These are phyloP conservation scores for Trichoderma brevicompactum DNA, from an alignment of 2,329 filamentous ascomycete genomes.

Conservation along the genomic window DNA sequence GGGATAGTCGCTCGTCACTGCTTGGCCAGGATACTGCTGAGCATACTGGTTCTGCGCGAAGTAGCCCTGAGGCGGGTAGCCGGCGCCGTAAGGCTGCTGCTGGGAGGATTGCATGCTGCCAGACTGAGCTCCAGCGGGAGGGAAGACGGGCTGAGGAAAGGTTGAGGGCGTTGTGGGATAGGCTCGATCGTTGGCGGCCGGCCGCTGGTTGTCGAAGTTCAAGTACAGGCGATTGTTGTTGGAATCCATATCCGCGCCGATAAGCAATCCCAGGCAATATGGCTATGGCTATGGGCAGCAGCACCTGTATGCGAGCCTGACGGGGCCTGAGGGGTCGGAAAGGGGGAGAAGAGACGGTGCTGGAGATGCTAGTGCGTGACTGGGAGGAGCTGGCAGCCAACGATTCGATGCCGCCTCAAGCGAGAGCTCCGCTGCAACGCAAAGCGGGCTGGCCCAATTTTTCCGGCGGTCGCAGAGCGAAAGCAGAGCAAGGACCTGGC, in stretches of 20 bases:
- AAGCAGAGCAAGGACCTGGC: constrained; percentile 15
- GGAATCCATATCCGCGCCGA: constrained; percentile 50
- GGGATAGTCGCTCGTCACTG: constrained; percentile 54
- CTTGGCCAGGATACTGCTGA: constrained; percentile 46
- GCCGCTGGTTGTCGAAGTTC: constrained; percentile 70
- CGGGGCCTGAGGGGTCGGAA: constrained; percentile 28
- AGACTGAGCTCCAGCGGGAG: constrained; percentile 43
- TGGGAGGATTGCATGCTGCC: constrained; percentile 33
- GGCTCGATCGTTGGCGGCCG: constrained; percentile 64
- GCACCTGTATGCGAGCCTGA: constrained; percentile 28
- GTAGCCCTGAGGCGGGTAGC: constrained; percentile 56
- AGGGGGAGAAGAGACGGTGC: constrained; percentile 17
- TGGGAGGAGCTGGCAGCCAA: constrained; percentile 11
- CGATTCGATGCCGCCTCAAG: constrained; percentile 16
- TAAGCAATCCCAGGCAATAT: constrained; percentile 14
- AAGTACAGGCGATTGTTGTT: constrained; percentile 67
- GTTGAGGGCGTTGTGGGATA: constrained; percentile 93
- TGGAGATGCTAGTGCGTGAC: constrained; percentile 23
- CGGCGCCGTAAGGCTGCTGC: constrained; percentile 52
- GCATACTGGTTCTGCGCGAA: constrained; percentile 66
- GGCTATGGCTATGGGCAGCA: not conserved
- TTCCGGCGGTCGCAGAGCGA: constrained; percentile 2
- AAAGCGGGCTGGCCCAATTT: constrained; percentile 23
- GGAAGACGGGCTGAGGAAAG: constrained; percentile 86
- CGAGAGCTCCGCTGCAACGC: constrained; percentile 15